phyloP scores from a whole-genome alignment of 129 eudicot species.

The Lactuca saligna region DNA sequence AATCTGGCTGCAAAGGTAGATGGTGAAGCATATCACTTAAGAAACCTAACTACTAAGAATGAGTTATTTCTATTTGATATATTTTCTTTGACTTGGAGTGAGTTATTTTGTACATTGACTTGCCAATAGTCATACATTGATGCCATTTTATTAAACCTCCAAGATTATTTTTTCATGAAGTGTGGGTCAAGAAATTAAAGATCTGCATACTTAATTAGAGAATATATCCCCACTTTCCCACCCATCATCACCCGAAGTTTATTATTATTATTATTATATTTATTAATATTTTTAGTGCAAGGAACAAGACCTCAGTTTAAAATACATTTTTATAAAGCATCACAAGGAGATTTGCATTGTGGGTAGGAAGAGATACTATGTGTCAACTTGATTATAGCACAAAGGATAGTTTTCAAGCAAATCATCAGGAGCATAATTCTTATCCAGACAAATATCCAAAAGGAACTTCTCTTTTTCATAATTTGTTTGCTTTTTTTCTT shows the following conservation, averaged over 20 bases:
- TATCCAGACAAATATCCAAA: conserved; percentile 51
- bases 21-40: background rate
- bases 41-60: conserved; percentile 14
- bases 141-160: conserved; percentile 4
- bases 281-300: conserved; percentile 24
- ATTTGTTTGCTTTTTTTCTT: conserved; percentile 2
- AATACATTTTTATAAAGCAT: conserved; percentile 9
- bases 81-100: conserved; percentile 19
- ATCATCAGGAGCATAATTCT: conserved; percentile 39
- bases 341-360: conserved; percentile 22
- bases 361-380: conserved; percentile 35
- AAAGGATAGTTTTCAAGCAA: conserved; percentile 38
- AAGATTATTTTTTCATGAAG: conserved; percentile 23
- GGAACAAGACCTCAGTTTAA: conserved; percentile 17
- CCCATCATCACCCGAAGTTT: conserved; percentile 18
- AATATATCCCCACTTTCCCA: conserved; percentile 38
- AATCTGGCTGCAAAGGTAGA: conserved; percentile 19
- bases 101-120: conserved; percentile 22
- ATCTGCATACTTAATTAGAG: conserved; percentile 21
- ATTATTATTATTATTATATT: conserved; percentile 1
- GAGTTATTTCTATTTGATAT: conserved; percentile 12
- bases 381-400: conserved; percentile 58
- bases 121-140: background rate
- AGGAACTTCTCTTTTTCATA: conserved; percentile 38
- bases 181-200: conserved; percentile 14